Evolutionary conservation across 345 rosid genomes (phyloP), one percentile per base, ranked within the genome.

Genomic region (Citrus hindsii): DNA sequence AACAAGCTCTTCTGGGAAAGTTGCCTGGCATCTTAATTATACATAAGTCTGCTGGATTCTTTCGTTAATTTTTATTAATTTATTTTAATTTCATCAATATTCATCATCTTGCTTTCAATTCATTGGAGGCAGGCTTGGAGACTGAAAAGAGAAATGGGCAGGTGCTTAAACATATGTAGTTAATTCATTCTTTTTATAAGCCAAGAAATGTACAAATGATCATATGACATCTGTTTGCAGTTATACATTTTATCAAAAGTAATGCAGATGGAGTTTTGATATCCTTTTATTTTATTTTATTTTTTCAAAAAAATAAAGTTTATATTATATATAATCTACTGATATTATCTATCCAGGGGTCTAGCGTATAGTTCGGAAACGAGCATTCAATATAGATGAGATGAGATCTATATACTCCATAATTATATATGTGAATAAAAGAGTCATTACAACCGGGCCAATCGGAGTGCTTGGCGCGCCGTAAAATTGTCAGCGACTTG

Each of bases 1-100:
- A 90, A 76, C 84, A 89, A 82, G 83, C 71, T 86, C 78, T 95
- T 95, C 70, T 95, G 99, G 99, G 98, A 95, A 75, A 72, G 93
- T 48, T 95, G 98, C 66, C 82, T 95, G 84, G 99, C 99, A 30
- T 93, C 96, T 61, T 92, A 59, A 76, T 13, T 78, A 48, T 7
- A 59, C 0, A 22, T 53, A n/a, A n/a, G 25, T n/a, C 66, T 48
- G 28, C 7, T 40, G 55, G 22, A 53, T 53, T 5, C 2, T 53
- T 18, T 53, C 19, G 58, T 53, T 18, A 1, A 3, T 53, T 53
- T 53, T 1, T 18, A 18, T 18, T 18, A 1, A 4, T 14, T 51
- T 51, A 16, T 16, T 51, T 51, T 3, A 3, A 48, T 48, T 14
- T 51, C 56, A 51, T 51, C 56, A 53, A 18, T 18, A 5, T 18